Base-by-base conservation (phyloP, 441 rosid genomes). In the Capsella rubella region DNA sequence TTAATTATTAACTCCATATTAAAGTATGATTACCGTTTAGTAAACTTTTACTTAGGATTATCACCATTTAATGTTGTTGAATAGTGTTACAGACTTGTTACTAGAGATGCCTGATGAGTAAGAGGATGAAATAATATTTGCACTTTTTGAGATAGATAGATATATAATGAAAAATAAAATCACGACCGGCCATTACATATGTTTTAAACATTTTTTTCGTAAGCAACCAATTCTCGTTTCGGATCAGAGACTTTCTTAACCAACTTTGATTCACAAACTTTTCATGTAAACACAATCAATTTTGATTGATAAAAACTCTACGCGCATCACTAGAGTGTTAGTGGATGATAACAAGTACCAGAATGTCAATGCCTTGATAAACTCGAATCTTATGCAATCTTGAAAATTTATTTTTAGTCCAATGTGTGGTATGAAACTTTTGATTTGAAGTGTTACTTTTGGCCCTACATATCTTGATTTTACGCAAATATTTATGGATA, bases 391-490 rank as follows among this genome's bases (percentile, higher is more conserved):
- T 54, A 3, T 61, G 54, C 43, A 47, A 49, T 76, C 71, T 70
- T 63, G n/a, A 29, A 8, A 49, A 37, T 63, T 28, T 9, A 21
- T 21, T 34, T 62, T 54, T 47, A 59, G 69, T 71, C 69, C 47
- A 63, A n/a, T 76, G 32, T 64, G 79, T 76, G 79, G 72, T 70
- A 70, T 70, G 61, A 76, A 56, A 70, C 12, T 64, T 52, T 39
- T 70, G 75, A 64, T 63, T 27, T 56, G 68, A 52, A 66, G 21
- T 77, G 52, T 15, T 37, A 59, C 52, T 72, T 77, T 65, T 72
- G 72, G 45, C 45, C 73, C 77, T 77, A 77, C 77, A 65, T 59
- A 77, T 72, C 76, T 76, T 76, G 54, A 70, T 69, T 55, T 21
- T 55, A 64, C 49, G 31, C 60, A 69, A 57, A 37, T 34, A 21